Percentiles rank a stretch among this genome's conserved stretches.
These are phyloP conservation scores for Gardenia jasminoides DNA, from an alignment of 257 asterid species.

Conservation along the genomic window DNA sequence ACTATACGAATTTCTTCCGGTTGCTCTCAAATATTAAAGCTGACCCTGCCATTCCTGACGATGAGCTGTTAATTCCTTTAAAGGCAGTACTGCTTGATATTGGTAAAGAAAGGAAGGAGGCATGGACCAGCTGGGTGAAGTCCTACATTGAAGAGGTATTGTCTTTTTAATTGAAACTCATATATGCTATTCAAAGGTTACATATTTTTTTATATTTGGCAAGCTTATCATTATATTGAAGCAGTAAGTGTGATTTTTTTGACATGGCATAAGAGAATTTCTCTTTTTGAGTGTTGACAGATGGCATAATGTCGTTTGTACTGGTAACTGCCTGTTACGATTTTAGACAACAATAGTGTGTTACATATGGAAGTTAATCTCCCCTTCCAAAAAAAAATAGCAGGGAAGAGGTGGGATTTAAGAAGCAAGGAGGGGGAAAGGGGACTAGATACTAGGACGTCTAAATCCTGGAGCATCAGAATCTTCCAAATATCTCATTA, in stretches of 20 bases:
- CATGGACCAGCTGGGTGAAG: conserved; percentile 91
- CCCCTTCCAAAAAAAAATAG: no score
- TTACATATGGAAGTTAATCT: not conserved
- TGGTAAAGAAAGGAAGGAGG: conserved; percentile 92
- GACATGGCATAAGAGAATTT: not conserved
- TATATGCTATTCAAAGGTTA: not conserved
- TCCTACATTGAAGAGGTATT: conserved; percentile 81
- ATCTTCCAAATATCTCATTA: not conserved
- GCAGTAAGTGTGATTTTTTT: not conserved
- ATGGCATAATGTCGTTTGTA: not conserved
- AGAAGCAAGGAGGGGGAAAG: no score
- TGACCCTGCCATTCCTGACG: conserved; percentile 56
- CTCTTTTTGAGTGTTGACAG: not conserved
- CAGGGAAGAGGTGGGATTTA: no score
- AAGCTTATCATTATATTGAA: no score
- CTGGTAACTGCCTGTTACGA: not conserved
- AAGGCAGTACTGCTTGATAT: conserved; percentile 92
- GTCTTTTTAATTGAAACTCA: not conserved
- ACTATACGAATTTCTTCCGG: conserved; percentile 97
- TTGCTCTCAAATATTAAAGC: conserved; percentile 82
- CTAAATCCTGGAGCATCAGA: no score
- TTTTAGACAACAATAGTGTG: no score
- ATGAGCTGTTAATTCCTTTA: conserved; percentile 70
- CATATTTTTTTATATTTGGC: not conserved
- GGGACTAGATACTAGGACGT: no score